Evolutionary conservation across 768 basidiomycete genomes (phyloP), one percentile per base, ranked within the genome.

Genomic region (Hygrocybe coccinea): DNA sequence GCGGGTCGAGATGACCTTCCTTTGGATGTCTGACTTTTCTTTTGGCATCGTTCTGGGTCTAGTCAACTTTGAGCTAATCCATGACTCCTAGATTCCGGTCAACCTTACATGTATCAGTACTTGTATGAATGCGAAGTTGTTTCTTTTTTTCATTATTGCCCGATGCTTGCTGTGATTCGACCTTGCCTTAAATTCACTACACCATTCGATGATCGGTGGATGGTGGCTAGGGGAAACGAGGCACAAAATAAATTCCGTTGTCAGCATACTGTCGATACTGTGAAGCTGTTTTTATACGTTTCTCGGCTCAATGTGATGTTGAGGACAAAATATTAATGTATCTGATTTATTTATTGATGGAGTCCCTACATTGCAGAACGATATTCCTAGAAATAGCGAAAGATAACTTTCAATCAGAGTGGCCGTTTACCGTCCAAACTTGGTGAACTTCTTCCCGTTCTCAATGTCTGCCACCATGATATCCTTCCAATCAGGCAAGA

Each of bases 1-100:
- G 87, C 76, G 83, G 77, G 86, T 68, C 71, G 63, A 64, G 76
- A 80, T 71, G 76, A 83, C 82, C 87, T 87, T 89, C 86, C 86
- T 85, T 87, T 86, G 87, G 86, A 89, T 89, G 87, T 88, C 87
- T 88, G 87, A 88, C 72, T 66, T 64, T 71, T 63, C 6, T 34
- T 49, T 12, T 33, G 29, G 29, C 10, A 3, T 19, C 14, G 10
- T 41, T 19, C n/a, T n/a, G 10, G 11, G 11, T 4, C 39, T 19
- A 3, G 15, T 14, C 14, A 19, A 14, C 19, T 3, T 15, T 41
- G 39, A 41, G 39, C 14, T 19, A 5, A 15, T 10, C 11, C n/a
- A 9, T 37, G 36, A 19, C 15, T 3, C 10, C 19, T 11, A 41
- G 5, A 11, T 41, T 41, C 38, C 38, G 19, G n/a, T 46, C 17